Base-by-base conservation (phyloP, 768 basidiomycete genomes). In the Suillus placidus region DNA sequence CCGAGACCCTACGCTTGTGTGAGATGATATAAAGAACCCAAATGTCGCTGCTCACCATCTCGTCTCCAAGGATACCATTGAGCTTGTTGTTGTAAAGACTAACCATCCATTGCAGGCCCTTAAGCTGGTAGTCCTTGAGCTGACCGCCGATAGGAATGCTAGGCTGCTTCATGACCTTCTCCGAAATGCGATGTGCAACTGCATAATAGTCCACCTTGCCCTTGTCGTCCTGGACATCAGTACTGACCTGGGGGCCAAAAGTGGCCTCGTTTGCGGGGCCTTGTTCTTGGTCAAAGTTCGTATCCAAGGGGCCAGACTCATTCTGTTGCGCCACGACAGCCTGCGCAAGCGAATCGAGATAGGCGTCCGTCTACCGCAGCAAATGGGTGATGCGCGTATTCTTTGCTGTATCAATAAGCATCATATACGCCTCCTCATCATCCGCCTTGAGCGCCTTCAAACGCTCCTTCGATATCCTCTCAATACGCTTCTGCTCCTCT, bases 391-490 rank as follows among this genome's bases (percentile, higher is more conserved):
- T 98, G 78, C 97, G 92, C 13, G 97, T 98, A 73, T 99, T 97
- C 77, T 99, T 99, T 65, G 97, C 97, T 20, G 96, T 97, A 77
- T 99, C 97, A 72, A 99, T 94, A 72, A 99, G 91, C 75, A 95
- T 95, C 87, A 98, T 91, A 79, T 99, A 99, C n/a, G 94, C 96
- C 79, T 98, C 97, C 82, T 99, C 97, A 81, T 99, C 97, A 74
- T 99, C 96, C 35, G 92, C 92, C 80, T 97, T 95, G 70, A 99
- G 88, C 8, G 97, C 97, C 81, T 93, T 95, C 68, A 99, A 81
- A 93, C 96, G 95, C 78, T 99, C 97, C 82, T 99, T 99, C 55
- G 92, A 89, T 54, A 99, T 88, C 64, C 95, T 84, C 80, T 99
- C 97, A 69, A 99, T 92, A 34, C 97, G 87, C 77, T 95, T 95